Evolutionary conservation across 2,329 filamentous ascomycete genomes (phyloP), one percentile per base, ranked within the genome.

Genomic region (Phyllosticta paracitricarpa): DNA sequence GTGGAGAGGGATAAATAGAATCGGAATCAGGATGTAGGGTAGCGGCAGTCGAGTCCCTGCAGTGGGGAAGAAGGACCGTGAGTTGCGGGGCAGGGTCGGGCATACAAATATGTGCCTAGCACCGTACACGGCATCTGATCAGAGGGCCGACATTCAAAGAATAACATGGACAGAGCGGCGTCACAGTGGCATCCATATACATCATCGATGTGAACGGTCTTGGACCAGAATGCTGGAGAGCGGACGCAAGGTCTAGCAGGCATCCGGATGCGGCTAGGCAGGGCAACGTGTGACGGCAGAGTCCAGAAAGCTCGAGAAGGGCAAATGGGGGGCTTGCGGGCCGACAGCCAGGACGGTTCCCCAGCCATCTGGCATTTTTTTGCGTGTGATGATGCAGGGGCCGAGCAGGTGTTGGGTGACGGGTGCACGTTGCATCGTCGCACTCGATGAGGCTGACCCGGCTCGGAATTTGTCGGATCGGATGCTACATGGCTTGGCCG

Each of bases 241-340:
- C 54, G 56, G 59, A 61, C 48, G 59, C 59, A 61, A 54, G 51
- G 48, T 55, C 28, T 51, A 28, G 28, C 54, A 54, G 48, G 19
- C 12, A 35, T 24, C 54, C 59, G 59, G 51, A 61, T 61, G 55
- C 55, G 55, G 55, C 55, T 40, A 54, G 35, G 59, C 48, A 51
- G 51, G 40, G 40, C 40, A 48, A n/a, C 40, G 40, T 54, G 40
- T 30, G 55, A 51, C 59, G 55, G 59, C 59, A 57, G 53, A 22
- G 48, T 57, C 55, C 48, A 61, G 59, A 54, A 55, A 28, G 53
- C 57, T 61, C 59, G 40, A 53, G 58, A 61, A 61, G 40, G 54
- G 26, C 58, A n/a, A n/a, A 48, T n/a, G 40, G 40, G 40, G 40
- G 40, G 40, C 40, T 48, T 48, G 14, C 40, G 40, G 40, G 40